Percentiles rank a stretch among this genome's conserved stretches.
These are phyloP conservation scores for Trichophyton verrucosum DNA, from an alignment of 2,329 filamentous ascomycete genomes.

Conservation along the genomic window DNA sequence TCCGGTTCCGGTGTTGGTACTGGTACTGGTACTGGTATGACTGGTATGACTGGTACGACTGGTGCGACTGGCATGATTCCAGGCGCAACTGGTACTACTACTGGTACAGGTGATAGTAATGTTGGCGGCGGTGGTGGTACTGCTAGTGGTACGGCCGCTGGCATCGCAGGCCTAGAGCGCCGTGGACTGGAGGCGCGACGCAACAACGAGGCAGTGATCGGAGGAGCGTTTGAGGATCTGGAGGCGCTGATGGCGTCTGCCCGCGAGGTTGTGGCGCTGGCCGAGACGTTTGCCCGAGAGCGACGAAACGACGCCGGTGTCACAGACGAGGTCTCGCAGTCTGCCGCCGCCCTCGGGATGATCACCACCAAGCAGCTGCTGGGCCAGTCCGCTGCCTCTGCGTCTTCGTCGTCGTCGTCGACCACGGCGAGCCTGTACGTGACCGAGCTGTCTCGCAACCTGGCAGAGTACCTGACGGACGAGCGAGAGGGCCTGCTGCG, in stretches of 20 bases:
- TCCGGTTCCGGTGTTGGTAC: no score
- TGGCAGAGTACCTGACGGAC: slow-evolving; percentile 82
- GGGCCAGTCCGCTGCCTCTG: slow-evolving; percentile 34
- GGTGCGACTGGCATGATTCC: background rate
- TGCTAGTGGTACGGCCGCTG: slow-evolving; percentile 37
- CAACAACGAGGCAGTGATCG: slow-evolving; percentile 88
- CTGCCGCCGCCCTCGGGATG: slow-evolving; percentile 69
- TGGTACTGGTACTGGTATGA: slow-evolving; percentile 8
- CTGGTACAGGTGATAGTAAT: slow-evolving; percentile 12
- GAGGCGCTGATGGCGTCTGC: slow-evolving; percentile 96
- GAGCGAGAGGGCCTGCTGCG: slow-evolving; percentile 66
- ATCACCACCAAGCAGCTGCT: slow-evolving; percentile 95
- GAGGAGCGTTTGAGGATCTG: slow-evolving; percentile 86
- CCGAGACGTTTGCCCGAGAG: slow-evolving; percentile 69
- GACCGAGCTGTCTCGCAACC: slow-evolving; percentile 69
- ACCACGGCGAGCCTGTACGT: slow-evolving; percentile 72
- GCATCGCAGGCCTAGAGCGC: slow-evolving; percentile 85
- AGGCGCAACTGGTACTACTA: background rate
- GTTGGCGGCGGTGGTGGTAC: background rate
- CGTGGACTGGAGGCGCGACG: slow-evolving; percentile 71
- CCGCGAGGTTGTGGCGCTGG: slow-evolving; percentile 87
- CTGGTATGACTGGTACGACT: background rate
- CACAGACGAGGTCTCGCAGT: slow-evolving; percentile 56
- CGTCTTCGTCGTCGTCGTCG: background rate
- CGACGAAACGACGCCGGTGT: slow-evolving; percentile 41